Conservation (phyloP, 1,139 yeast species). For the Candida sanyaensis region DNA sequence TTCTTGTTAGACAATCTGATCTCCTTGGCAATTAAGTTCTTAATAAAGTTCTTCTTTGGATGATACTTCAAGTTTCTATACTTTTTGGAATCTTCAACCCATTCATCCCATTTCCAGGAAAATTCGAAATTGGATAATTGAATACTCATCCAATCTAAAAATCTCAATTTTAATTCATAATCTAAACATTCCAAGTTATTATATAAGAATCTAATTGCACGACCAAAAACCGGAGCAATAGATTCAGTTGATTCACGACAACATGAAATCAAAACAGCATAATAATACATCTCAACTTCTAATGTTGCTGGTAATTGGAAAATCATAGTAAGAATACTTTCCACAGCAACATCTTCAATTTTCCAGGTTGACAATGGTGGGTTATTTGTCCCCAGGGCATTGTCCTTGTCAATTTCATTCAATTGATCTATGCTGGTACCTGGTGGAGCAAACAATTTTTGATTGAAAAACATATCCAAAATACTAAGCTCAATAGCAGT, state of each 20-base stretch:
- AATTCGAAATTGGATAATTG: slow-evolving; percentile 93
- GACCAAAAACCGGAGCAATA: slow-evolving; percentile 93
- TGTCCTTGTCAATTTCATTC: slow-evolving; percentile 35
- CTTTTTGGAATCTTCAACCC: slow-evolving; percentile 63
- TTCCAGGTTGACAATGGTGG: slow-evolving; percentile 76
- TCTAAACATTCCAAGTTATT: slow-evolving; percentile 68
- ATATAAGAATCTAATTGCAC: slow-evolving; percentile 87
- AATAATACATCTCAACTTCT: slow-evolving; percentile 76
- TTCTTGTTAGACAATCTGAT: slow-evolving; percentile 71
- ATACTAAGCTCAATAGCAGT: slow-evolving; percentile 83
- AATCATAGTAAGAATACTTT: slow-evolving; percentile 75
- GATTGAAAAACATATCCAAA: slow-evolving; percentile 71
- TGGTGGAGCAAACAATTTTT: slow-evolving; percentile 75
- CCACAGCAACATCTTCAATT: slow-evolving; percentile 87
- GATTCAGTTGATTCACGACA: slow-evolving; percentile 87
- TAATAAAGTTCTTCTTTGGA: slow-evolving; percentile 75
- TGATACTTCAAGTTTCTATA: slow-evolving; percentile 47
- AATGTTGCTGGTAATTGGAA: slow-evolving; percentile 71
- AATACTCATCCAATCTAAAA: slow-evolving; percentile 89
- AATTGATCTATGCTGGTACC: slow-evolving; percentile 82
- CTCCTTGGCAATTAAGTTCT: slow-evolving; percentile 81
- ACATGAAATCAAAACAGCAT: slow-evolving; percentile 84
- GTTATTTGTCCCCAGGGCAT: slow-evolving; percentile 38
- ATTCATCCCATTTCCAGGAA: slow-evolving; percentile 98
- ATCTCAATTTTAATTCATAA: slow-evolving; percentile 71